phyloP scores from a whole-genome alignment of 257 asterid species.

The Solanum raphanifolium region DNA sequence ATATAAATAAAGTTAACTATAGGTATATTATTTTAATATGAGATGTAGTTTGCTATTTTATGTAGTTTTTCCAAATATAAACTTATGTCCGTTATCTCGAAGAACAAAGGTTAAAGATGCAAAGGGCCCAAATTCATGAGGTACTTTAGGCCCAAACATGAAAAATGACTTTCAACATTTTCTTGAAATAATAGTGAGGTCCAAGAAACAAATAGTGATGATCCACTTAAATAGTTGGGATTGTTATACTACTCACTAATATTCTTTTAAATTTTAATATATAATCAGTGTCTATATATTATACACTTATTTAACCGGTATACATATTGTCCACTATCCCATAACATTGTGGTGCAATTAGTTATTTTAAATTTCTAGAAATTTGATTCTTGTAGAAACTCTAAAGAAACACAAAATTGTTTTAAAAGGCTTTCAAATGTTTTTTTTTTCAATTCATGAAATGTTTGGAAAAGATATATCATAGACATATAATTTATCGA shows the following conservation, averaged over 20 bases:
- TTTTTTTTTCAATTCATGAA: not conserved
- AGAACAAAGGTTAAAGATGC: not conserved
- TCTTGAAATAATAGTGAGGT: not conserved
- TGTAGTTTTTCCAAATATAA: no score
- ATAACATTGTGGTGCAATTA: not conserved
- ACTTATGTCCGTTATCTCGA: not conserved
- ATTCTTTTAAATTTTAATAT: no score
- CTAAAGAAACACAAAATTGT: not conserved
- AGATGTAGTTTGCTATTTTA: no score
- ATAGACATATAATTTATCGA: not conserved
- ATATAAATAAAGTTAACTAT: no score
- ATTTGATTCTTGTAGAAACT: not conserved
- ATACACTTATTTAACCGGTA: no score
- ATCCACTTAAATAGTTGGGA: not conserved
- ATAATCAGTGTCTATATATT: no score
- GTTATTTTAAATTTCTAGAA: not conserved
- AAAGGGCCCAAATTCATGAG: not conserved
- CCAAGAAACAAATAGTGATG: not conserved
- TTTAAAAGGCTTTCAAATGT: not conserved
- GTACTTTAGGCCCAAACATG: not conserved
- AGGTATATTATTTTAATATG: no score
- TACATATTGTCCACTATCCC: not conserved
- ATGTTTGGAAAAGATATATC: not conserved
- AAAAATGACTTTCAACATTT: not conserved
- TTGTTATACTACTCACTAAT: not conserved